phyloP scores from a whole-genome alignment of 1,284 basidiomycete genomes.

The Peniophora sp. region DNA sequence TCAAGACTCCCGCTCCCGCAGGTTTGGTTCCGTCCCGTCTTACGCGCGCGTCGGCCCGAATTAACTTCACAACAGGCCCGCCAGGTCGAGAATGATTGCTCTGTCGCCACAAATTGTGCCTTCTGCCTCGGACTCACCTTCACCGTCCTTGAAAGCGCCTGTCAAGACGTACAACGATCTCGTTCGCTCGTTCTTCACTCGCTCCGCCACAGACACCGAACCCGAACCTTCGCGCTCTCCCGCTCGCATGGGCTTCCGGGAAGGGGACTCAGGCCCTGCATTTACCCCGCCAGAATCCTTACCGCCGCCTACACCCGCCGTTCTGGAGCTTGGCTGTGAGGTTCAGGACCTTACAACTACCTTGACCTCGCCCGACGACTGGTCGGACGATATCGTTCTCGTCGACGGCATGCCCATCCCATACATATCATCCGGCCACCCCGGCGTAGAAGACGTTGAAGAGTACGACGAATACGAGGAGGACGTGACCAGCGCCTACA shows the following conservation, averaged over 20 bases:
- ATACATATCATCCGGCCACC: constrained; percentile 1
- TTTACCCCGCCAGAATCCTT: neutral
- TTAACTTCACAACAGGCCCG: no score
- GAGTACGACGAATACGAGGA: constrained; percentile 6
- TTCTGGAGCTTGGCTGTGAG: neutral
- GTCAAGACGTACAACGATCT: constrained; percentile 8
- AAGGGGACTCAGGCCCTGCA: neutral
- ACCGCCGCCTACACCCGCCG: neutral
- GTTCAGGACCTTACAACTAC: neutral
- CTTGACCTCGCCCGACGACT: constrained; percentile 11
- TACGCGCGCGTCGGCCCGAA: no score
- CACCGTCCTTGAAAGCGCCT: no score
- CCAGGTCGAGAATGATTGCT: no score
- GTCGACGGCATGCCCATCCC: constrained; percentile 5
- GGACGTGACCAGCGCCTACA: neutral
- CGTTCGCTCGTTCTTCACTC: constrained; percentile 14
- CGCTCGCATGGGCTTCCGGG: constrained; percentile 12
- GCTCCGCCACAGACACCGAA: constrained; percentile 6
- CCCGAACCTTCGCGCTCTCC: constrained; percentile 13
- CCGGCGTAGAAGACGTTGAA: constrained; percentile 2
- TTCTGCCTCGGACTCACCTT: no score
- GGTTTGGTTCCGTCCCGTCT: no score
- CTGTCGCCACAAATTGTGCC: no score
- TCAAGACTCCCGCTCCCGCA: no score
- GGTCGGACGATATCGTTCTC: constrained; percentile 11